Conservation (phyloP, 176 grass and related monocot species). For the Oryza officinalis region DNA sequence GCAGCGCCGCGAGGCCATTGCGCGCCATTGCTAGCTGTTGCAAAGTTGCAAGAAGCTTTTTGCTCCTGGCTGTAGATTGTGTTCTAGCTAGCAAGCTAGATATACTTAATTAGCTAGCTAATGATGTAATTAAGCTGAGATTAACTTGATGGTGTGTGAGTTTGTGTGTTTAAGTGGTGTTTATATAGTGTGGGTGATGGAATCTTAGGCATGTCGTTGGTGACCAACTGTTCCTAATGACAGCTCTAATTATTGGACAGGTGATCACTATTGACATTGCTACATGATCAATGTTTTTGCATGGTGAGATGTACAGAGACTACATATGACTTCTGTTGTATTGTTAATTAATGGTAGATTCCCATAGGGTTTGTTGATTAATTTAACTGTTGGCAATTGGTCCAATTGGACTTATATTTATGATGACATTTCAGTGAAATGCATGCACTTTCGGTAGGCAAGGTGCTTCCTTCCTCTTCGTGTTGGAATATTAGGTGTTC, state of each 20-base stretch:
- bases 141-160: not conserved
- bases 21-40: slow-evolving; percentile 39
- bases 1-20: not conserved
- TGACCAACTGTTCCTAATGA: slow-evolving; percentile 32
- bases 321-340: not conserved
- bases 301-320: not conserved
- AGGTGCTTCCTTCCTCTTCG: not conserved
- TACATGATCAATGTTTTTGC: not conserved
- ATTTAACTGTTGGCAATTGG: too few species aligned
- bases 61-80: not conserved
- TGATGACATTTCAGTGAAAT: not conserved
- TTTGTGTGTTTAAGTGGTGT: not conserved
- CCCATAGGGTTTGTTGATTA: too few species aligned
- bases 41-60: not conserved
- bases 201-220: slow-evolving; percentile 7
- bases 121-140: not conserved
- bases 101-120: too few species aligned
- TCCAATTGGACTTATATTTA: too few species aligned
- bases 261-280: not conserved
- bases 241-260: not conserved
- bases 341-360: not conserved
- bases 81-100: too few species aligned
- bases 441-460: not conserved
- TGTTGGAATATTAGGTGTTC: not conserved
- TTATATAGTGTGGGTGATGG: slow-evolving; percentile 11